Conservation (phyloP, 257 asterid genomes). For the Catharanthus roseus region DNA sequence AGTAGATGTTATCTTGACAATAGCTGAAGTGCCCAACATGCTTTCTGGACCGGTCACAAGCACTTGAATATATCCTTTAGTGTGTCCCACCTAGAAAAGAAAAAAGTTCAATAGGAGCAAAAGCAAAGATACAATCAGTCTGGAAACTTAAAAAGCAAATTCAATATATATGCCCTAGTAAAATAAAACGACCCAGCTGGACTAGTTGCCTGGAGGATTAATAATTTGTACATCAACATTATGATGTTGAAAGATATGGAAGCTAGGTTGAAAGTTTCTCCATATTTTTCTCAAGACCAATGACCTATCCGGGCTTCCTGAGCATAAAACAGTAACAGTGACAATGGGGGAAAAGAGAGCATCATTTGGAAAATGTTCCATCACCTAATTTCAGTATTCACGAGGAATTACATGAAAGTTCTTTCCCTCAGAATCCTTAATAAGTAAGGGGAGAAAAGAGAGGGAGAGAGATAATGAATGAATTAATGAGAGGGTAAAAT, state of each 20-base stretch:
- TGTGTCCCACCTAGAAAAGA: slow-evolving; percentile 80
- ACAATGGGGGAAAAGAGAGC: background rate
- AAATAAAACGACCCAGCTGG: background rate
- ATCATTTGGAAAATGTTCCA: background rate
- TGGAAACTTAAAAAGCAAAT: background rate
- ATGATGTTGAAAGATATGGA: background rate
- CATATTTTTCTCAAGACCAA: background rate
- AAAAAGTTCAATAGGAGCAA: background rate
- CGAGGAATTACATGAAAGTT: background rate
- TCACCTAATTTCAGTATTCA: background rate
- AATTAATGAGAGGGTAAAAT: too few species aligned
- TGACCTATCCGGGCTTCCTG: background rate
- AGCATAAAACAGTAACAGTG: background rate
- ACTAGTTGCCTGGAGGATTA: background rate
- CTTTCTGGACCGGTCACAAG: slow-evolving; percentile 75
- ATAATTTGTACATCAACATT: background rate
- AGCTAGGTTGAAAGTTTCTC: background rate
- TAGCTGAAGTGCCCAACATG: slow-evolving; percentile 80
- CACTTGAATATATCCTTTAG: slow-evolving; percentile 92
- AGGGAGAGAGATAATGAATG: too few species aligned
- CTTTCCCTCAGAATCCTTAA: background rate
- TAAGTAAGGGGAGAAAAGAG: too few species aligned
- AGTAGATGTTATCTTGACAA: slow-evolving; percentile 67
- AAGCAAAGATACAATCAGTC: background rate
- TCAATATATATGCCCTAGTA: background rate